Base-by-base conservation (phyloP, 768 basidiomycete genomes). In the Pleurotus platypus region DNA sequence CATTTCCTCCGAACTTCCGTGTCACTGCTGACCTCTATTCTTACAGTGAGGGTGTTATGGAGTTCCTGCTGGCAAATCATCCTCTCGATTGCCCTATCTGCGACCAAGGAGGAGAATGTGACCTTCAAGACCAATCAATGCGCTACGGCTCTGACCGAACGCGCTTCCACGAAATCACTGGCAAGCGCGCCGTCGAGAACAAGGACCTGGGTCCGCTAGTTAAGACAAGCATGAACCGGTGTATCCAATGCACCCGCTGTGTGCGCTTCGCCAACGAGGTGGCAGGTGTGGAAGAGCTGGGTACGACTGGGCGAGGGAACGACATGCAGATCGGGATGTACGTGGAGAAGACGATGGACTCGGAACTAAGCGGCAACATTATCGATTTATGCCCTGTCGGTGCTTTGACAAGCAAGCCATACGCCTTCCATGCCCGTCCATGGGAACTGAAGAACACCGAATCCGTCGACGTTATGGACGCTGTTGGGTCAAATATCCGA, bases 401-500 rank as follows among this genome's bases (percentile, higher is more conserved):
- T 65, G 97, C 97, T 9, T 79, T 99, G 47, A 99, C 97, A 37
- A 94, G 92, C 74, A 98, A 98, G 73, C 97, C 97, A 2, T 98
- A 98, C 70, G 94, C 97, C 2, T 98, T 93, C 85, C 89, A 95
- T 61, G 93, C 96, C 8, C 83, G 97, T 35, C 93, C 96, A 42
- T 99, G 97, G 96, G 97, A 99, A 71, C 80, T 99, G 67, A 98
- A 98, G 81, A 92, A 87, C 72, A 99, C 97, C 15, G 97, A 99
- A 73, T 93, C 91, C 20, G 75, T 99, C 61, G 97, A 99, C 68
- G 94, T 96, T 15, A 71, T 95, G 69, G 97, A 99, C 70, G 97
- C 94, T 13, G 75, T 99, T 46, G 97, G 97, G 12, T 94, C 91
- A 60, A 98, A 98, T 71, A 97, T 99, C 70, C 89, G 94, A 46